These are phyloP conservation scores for Phlegmacium glaucopus DNA, from an alignment of 768 basidiomycete species.

Conservation along the genomic window DNA sequence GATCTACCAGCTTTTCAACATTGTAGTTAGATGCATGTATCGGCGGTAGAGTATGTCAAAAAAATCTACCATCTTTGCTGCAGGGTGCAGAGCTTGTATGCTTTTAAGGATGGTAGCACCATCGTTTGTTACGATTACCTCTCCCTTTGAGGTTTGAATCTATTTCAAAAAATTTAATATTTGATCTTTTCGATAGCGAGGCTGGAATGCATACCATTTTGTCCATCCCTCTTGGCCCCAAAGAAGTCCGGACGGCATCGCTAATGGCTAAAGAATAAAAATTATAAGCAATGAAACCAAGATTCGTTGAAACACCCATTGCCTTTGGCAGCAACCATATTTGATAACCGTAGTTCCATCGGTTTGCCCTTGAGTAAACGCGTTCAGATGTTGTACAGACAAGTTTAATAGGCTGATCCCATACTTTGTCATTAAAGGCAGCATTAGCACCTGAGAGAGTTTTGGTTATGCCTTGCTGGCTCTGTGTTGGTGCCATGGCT, in stretches of 20 bases:
- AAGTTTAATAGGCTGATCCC: neutral
- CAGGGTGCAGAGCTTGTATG: conserved; percentile 95
- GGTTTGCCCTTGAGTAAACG: conserved; percentile 76
- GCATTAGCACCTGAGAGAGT: conserved; percentile 59
- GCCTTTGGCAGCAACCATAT: conserved; percentile 98
- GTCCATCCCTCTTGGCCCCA: conserved; percentile 98
- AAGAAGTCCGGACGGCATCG: conserved; percentile 93
- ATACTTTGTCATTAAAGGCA: conserved; percentile 84
- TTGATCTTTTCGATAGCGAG: no score
- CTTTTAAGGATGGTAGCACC: conserved; percentile 96
- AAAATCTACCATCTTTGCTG: conserved; percentile 87
- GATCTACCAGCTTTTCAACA: conserved; percentile 78
- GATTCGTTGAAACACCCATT: conserved; percentile 8
- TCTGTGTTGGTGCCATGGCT: conserved; percentile 29
- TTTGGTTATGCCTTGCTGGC: conserved; percentile 41
- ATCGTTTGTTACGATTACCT: conserved; percentile 98
- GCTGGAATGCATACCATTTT: conserved; percentile 72
- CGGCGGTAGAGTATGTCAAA: neutral
- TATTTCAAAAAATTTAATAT: conserved; percentile 26
- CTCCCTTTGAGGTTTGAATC: conserved; percentile 96
- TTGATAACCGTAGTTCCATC: conserved; percentile 95
- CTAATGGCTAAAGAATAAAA: conserved; percentile 71
- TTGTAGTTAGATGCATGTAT: conserved; percentile 8
- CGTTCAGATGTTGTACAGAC: conserved; percentile 17
- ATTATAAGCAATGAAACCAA: conserved; percentile 11